Evolutionary conservation across 2,329 filamentous ascomycete species (phyloP).

Genomic region (Aspergillus clavatus): DNA sequence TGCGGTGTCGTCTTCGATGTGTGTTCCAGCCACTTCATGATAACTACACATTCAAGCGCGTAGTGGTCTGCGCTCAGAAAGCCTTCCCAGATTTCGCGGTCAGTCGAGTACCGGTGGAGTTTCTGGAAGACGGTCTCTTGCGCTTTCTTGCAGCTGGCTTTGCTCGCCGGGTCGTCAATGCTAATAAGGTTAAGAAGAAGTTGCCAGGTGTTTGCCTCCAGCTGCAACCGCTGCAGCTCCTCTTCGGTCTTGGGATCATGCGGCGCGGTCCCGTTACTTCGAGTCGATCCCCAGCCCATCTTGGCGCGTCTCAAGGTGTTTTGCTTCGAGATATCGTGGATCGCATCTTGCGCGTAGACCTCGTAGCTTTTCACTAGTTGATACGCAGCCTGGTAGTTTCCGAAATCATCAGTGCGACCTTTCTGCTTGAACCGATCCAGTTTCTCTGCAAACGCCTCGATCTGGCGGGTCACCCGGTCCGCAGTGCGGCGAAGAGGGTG

Average conservation of each 20-base stretch:
- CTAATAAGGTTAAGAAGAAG: constrained; percentile 71
- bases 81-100: constrained; percentile 62
- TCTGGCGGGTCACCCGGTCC: constrained; percentile 69
- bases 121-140: constrained; percentile 40
- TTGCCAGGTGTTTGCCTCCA: constrained; percentile 88
- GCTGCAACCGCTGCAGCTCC: constrained; percentile 59
- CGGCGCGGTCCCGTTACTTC: constrained; percentile 12
- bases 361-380: constrained; percentile 62
- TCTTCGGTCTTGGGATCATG: constrained; percentile 26
- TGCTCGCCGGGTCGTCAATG: constrained; percentile 56
- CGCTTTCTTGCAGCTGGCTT: constrained; percentile 33
- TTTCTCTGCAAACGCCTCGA: constrained; percentile 78
- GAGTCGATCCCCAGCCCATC: constrained; percentile 25
- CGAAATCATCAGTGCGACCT: constrained; percentile 48
- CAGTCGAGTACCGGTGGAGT: constrained; percentile 54
- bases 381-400: constrained; percentile 60
- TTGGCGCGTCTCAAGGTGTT: constrained; percentile 38
- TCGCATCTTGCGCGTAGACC: constrained; percentile 50
- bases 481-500: constrained; percentile 61
- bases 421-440: constrained; percentile 68
- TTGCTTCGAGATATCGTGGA: constrained; percentile 39
- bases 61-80: constrained; percentile 69
- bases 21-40: constrained; percentile 81
- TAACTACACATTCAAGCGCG: constrained; percentile 71
- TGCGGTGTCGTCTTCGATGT: constrained; percentile 64